phyloP scores from a whole-genome alignment of 2,329 filamentous ascomycete genomes.

The Colletotrichum lindemuthianum region DNA sequence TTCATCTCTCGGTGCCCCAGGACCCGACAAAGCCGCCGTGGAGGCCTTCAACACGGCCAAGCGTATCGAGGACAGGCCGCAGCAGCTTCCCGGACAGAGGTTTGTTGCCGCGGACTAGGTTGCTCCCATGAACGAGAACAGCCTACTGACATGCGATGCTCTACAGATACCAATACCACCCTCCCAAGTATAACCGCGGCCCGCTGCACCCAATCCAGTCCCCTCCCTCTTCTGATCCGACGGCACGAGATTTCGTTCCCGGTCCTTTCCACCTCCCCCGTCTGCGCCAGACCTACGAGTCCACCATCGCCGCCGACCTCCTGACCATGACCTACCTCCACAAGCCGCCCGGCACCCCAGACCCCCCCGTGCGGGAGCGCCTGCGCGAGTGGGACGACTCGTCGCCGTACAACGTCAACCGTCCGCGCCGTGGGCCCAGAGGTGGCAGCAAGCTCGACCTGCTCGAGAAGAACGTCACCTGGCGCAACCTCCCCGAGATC shows the following conservation, averaged over 20 bases:
- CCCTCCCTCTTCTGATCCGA: constrained; percentile 84
- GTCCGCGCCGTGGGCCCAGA: constrained; percentile 84
- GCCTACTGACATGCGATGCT: constrained; percentile 36
- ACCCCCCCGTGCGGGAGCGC: constrained; percentile 65
- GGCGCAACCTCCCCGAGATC: constrained; percentile 86
- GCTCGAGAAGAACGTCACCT: constrained; percentile 78
- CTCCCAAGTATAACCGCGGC: constrained; percentile 94
- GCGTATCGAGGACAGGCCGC: constrained; percentile 46
- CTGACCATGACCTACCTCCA: constrained; percentile 91
- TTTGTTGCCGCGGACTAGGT: constrained; percentile 41
- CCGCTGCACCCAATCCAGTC: constrained; percentile 93
- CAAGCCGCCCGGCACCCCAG: constrained; percentile 78
- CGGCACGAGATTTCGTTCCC: constrained; percentile 87
- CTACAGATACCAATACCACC: constrained; percentile 87
- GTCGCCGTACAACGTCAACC: constrained; percentile 94
- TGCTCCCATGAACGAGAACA: constrained; percentile 37
- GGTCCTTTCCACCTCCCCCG: constrained; percentile 91
- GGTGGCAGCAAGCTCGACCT: constrained; percentile 78
- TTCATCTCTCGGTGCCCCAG: constrained; percentile 58
- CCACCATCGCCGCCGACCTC: constrained; percentile 86
- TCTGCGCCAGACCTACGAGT: constrained; percentile 88
- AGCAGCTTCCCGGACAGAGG: constrained; percentile 59
- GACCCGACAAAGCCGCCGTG: constrained; percentile 49
- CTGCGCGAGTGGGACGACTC: constrained; percentile 88
- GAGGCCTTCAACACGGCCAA: constrained; percentile 54